Base-by-base conservation (phyloP, 1,139 yeast species). In the Protomyces arabidopsidicola region DNA sequence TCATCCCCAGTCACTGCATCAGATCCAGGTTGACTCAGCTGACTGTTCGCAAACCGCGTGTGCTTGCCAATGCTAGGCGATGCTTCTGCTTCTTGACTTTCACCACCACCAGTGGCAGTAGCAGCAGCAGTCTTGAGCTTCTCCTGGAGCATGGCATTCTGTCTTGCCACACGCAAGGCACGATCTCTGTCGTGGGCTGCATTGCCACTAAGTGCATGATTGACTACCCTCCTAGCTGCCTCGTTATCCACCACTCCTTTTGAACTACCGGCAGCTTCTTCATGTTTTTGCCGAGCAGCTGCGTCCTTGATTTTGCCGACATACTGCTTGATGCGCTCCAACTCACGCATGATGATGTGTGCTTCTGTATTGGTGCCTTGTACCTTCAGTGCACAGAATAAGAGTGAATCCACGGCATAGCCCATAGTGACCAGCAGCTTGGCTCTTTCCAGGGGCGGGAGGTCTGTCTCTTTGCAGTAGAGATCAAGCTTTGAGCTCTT, bases 321-420 rank as follows among this genome's bases (percentile, higher is more conserved):
- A 70, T 86, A 86, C 24, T 79, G 74, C 73, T 87, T 87, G 54
- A 90, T 86, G 68, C 95, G 78, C 27, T 78, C 79, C 62, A 90
- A 77, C 72, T 90, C 96, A 34, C 79, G 78, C 85, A 84, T 82
- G 12, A 89, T 82, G 0, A 86, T 84, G 67, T 85, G 88, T 2
- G 75, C 73, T 22, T 78, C 78, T 0, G 87, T 81, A 67, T 85
- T 82, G 16, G 79, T 75, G 0, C 95, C 95, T 20, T 76, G 75
- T 1, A 84, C 72, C 70, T 87, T 86, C 67, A 87, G 74, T 51
- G 27, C 22, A 22, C 63, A 57, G 22, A 56, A 63, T 45, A 63
- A n/a, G 14, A 60, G 45, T 8, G 65, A 57, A 42, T 56, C 61
- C 4, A 63, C 52, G 18, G 65, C 60, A 53, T 63, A 63, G 38